Percentiles rank a stretch among this genome's conserved stretches.
phyloP scores from a whole-genome alignment of 2,329 filamentous ascomycete species.

The Grosmannia huntii region DNA sequence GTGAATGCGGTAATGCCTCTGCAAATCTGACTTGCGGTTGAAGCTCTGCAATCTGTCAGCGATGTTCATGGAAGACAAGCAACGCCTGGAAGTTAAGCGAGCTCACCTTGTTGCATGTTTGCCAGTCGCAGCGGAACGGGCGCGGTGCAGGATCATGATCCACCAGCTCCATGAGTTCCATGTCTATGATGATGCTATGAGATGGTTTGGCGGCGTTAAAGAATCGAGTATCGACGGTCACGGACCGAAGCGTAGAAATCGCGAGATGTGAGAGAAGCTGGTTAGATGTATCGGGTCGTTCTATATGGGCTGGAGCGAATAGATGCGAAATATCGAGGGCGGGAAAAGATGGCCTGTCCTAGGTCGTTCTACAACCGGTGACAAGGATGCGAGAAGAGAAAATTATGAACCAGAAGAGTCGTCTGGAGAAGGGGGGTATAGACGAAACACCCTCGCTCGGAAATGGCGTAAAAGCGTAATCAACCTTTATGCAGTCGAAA shows the following conservation, averaged over 20 bases:
- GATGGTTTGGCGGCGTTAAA: not conserved
- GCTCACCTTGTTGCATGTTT: constrained; percentile 46
- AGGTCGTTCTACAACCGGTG: constrained; percentile 4
- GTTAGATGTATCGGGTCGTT: not conserved
- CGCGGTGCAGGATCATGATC: constrained; percentile 50
- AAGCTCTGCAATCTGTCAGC: constrained; percentile 40
- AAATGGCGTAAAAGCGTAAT: constrained; percentile 10
- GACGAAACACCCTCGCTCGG: constrained; percentile 8
- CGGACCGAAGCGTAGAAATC: constrained; percentile 1
- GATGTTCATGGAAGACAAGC: not conserved
- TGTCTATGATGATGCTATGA: constrained; percentile 18
- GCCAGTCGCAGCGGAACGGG: constrained; percentile 53
- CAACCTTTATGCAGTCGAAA: constrained; percentile 14
- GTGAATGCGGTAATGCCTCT: constrained; percentile 59
- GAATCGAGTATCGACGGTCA: not conserved
- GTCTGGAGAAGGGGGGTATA: not conserved
- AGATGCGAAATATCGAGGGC: not conserved
- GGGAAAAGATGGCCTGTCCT: not conserved
- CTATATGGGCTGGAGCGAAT: not conserved
- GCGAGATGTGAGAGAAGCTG: not conserved
- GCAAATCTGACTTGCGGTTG: constrained; percentile 59
- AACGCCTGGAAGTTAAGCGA: no score
- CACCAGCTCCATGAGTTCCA: constrained; percentile 54
- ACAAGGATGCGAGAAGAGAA: not conserved
- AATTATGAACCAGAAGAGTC: not conserved